Evolutionary conservation across 2,329 filamentous ascomycete species (phyloP).

Genomic region (Botrytis porri): DNA sequence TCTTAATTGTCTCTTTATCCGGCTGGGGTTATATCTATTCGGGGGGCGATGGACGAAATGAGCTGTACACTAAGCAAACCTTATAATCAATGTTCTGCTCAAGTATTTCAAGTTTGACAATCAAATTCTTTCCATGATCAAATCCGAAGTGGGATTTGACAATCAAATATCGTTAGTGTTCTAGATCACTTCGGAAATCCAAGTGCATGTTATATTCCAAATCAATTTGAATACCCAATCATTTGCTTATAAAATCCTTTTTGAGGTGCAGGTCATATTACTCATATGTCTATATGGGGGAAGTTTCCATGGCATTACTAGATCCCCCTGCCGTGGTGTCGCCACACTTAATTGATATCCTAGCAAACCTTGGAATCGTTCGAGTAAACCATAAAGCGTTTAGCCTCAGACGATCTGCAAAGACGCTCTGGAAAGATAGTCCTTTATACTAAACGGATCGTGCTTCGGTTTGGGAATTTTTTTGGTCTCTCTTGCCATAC

Average conservation of each 20-base stretch:
- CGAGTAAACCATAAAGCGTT: neutral
- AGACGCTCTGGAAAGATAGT: neutral
- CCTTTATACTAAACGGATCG: constrained; percentile 10
- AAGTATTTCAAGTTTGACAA: neutral
- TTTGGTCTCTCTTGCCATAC: constrained; percentile 8
- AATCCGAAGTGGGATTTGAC: neutral
- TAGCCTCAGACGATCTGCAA: neutral
- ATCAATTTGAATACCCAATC: neutral
- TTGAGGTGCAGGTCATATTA: neutral
- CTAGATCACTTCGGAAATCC: neutral
- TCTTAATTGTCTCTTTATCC: neutral
- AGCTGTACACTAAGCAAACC: neutral
- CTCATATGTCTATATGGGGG: neutral
- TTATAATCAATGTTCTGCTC: neutral
- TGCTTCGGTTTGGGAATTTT: constrained; percentile 1
- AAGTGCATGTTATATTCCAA: neutral
- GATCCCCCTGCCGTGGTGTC: neutral
- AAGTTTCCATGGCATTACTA: neutral
- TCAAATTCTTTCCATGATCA: neutral
- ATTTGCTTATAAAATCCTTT: neutral
- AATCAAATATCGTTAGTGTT: neutral
- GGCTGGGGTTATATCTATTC: neutral
- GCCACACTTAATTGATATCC: constrained; percentile 1
- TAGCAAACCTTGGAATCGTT: neutral
- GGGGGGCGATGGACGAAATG: neutral